Evolutionary conservation across 2,329 filamentous ascomycete species (phyloP), one percentile per base, ranked within the genome.

Genomic region (Beauveria caledonica): DNA sequence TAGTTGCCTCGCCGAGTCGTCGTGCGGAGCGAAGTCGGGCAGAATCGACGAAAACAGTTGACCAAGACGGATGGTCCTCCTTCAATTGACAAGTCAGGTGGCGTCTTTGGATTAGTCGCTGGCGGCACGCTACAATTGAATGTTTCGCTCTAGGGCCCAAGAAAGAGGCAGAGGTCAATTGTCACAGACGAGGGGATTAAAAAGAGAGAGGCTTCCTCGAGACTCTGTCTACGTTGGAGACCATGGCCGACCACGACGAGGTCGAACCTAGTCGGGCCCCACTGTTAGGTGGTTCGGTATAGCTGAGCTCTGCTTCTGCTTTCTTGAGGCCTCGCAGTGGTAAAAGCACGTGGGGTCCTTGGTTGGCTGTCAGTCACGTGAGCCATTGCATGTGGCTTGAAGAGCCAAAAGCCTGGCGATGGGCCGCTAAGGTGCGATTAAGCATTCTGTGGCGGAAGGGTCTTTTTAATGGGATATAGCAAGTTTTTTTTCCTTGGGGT

Each of bases 331-430:
- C 23, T 48, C 10, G 7, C 4, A 57, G 23, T 15, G 40, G 39
- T n/a, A 46, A 13, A 56, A 29, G 59, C 53, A 61, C 53, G 52
- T 61, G 52, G 59, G 53, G n/a, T 21, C 60, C 65, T 64, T 73
- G 67, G 69, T 71, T 71, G 66, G 67, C 50, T 54, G 44, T 13
- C 3, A 36, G 61, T 71, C 69, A 72, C 68, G 69, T 71, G 70
- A 33, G 25, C 11, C 51, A 21, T 36, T 13, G 9, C 23, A 9
- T 19, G 27, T 40, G 23, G 54, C 53, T 42, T 55, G 21, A 13
- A 5, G 11, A 36, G 33, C 11, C 33, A 13, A 36, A 36, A 36
- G 33, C 33, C 33, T 36, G 33, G 11, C 11, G 11, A 36, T 5
- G 33, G 33, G 33, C 33, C 10, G 33, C 11, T 11, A 13, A 36